Evolutionary conservation across 2,329 filamentous ascomycete genomes (phyloP), one percentile per base, ranked within the genome.

Genomic region (Aureobasidium zeae): DNA sequence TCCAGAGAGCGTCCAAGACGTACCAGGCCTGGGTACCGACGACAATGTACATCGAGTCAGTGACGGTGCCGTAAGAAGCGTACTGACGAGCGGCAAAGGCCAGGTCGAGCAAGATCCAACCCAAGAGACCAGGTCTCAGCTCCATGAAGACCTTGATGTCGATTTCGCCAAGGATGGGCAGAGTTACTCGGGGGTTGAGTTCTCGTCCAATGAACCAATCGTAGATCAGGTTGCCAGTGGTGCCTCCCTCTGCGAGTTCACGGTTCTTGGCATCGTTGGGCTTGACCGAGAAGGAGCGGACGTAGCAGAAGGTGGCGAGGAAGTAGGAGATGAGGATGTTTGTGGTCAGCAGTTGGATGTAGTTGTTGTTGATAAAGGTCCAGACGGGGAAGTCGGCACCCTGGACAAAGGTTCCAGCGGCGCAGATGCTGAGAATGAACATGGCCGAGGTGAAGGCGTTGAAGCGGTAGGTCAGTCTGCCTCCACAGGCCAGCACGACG

Each of bases 191-290:
- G 3, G 89, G 89, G 65, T 96, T 96, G 48, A 96, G 78, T 63
- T 96, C 89, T 20, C 89, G 84, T 15, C 89, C 89, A 52, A 96
- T 95, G 66, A 87, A 96, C 79, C 86, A 96, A 64, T 96, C 89
- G 62, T 96, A 95, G 26, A 95, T 65, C 50, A 86, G 67, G 63
- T 94, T 95, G 46, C 87, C 88, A 1, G 78, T 79, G 57, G 83
- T 76, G 12, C 87, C 88, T 31, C 88, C 87, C 1, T 77, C 76
- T 0, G 88, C 88, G 6, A 96, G 73, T 60, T 91, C 81, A 29
- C 88, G 83, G 49, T 75, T 69, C 35, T 81, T 72, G 10, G 73
- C 69, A 60, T 93, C 86, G 31, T 76, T 79, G n/a, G 77, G 65
- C 60, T 84, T 83, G 51, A 94, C 83, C 42, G 73, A 73, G 68